Evolutionary conservation across 192 early-diverging fungal genomes (phyloP), one percentile per base, ranked within the genome.

Genomic region (Entomortierella parvispora): DNA sequence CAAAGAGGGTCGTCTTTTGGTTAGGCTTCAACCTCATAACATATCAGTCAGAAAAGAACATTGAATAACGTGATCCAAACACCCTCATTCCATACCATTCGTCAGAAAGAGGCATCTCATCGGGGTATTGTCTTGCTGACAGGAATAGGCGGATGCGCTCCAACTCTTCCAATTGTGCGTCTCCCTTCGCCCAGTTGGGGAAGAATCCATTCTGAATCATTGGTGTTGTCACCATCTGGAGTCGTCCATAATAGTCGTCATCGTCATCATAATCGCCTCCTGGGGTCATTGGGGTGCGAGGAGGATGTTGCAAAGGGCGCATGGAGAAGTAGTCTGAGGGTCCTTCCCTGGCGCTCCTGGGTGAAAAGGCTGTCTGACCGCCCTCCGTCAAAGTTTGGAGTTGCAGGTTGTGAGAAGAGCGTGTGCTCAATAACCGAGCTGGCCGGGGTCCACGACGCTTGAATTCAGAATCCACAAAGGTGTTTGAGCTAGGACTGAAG

Each of bases 171-270:
- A 77, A 28, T 25, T 77, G 74, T 12, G 74, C 74, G 58, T 77
- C 74, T 22, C 74, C 74, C 42, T 77, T 77, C 15, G 74, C 74
- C 74, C 74, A 77, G 55, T 77, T 77, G 29, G 74, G 74, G 49
- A 77, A 77, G 55, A 68, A 77, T 20, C 74, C 74, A 31, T 77
- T 68, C 61, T 77, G 74, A 31, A 77, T 77, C 66, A 77, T 77
- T 12, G 74, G 74, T 44, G 74, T 77, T 17, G 74, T 77, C 46
- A 77, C 74, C 74, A 77, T 77, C 52, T 68, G 65, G 18, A 77
- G 33, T 17, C 74, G 65, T 47, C 63, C 57, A 58, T 77, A 77
- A 49, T 77, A 68, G 20, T 77, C 74, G 25, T 77, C 72, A 15
- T 77, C 74, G 32, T 77, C 74, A 12, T 68, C 74, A 37, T 77